Conservation (phyloP, 2,329 filamentous ascomycete genomes). For the Ploettnerulaceae sp. region DNA sequence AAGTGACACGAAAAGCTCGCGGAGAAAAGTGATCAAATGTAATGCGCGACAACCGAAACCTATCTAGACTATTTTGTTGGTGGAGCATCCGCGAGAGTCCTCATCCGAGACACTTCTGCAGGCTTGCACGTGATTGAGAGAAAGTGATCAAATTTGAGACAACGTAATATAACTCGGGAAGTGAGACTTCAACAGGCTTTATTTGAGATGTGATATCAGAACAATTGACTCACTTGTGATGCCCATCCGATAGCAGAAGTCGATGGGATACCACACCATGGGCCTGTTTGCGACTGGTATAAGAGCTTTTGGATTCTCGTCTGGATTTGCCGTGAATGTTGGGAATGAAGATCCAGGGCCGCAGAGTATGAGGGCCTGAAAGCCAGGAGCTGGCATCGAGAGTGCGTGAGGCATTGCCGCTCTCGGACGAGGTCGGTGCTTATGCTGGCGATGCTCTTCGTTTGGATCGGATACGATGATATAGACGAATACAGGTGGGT, state of each 20-base stretch:
- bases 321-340: slow-evolving; percentile 75
- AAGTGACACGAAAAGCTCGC: background rate
- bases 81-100: no score
- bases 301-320: slow-evolving; percentile 77
- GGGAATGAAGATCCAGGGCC: slow-evolving; percentile 77
- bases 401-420: slow-evolving; percentile 68
- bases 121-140: background rate
- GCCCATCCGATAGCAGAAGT: slow-evolving; percentile 79
- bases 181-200: background rate
- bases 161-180: background rate
- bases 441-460: no score
- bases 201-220: background rate
- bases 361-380: slow-evolving; percentile 79
- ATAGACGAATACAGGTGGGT: no score
- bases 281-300: slow-evolving; percentile 78
- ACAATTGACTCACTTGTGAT: slow-evolving; percentile 57
- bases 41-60: slow-evolving; percentile 1
- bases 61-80: background rate
- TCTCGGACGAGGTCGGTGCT: background rate
- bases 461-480: no score
- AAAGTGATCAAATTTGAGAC: background rate
- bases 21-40: slow-evolving; percentile 3
- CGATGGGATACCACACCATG: slow-evolving; percentile 86
- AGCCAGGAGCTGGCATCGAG: slow-evolving; percentile 66
- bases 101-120: background rate